These are phyloP conservation scores for Biancaea sappan DNA, from an alignment of 306 rosid genomes.

Conservation along the genomic window DNA sequence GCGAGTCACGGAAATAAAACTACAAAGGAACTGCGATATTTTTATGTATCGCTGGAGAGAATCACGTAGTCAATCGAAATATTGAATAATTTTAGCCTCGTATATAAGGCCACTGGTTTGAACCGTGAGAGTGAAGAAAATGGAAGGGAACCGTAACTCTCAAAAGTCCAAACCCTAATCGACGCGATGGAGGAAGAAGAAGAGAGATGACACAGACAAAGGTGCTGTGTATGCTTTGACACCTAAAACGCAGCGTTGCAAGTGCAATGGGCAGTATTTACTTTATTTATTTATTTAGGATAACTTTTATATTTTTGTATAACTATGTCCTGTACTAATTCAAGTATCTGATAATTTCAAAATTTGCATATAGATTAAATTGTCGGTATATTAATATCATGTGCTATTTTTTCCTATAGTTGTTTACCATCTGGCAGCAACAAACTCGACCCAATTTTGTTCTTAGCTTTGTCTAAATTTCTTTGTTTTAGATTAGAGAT, in stretches of 20 bases:
- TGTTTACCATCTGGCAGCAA: no score
- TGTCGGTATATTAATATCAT: no score
- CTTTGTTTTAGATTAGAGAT: no score
- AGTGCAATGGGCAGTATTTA: not conserved
- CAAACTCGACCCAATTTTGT: no score
- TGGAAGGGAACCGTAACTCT: not conserved
- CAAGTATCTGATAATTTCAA: no score
- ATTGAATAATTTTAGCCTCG: not conserved
- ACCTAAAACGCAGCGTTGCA: not conserved
- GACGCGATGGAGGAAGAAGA: not conserved
- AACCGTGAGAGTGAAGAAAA: not conserved
- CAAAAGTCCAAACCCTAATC: conserved; percentile 1
- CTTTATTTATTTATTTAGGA: no score
- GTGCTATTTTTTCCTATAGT: no score
- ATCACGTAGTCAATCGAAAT: not conserved
- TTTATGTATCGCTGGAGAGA: not conserved
- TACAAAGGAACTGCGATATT: not conserved
- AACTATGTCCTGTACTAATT: no score
- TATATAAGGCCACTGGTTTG: not conserved
- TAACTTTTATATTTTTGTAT: no score
- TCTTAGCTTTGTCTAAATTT: no score
- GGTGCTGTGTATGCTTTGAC: not conserved
- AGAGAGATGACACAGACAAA: not conserved
- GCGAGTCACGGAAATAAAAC: not conserved
- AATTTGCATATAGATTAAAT: no score